Evolutionary conservation across 2,329 filamentous ascomycete genomes (phyloP), one percentile per base, ranked within the genome.

Genomic region (Neophaeococcomyces mojaviensis): DNA sequence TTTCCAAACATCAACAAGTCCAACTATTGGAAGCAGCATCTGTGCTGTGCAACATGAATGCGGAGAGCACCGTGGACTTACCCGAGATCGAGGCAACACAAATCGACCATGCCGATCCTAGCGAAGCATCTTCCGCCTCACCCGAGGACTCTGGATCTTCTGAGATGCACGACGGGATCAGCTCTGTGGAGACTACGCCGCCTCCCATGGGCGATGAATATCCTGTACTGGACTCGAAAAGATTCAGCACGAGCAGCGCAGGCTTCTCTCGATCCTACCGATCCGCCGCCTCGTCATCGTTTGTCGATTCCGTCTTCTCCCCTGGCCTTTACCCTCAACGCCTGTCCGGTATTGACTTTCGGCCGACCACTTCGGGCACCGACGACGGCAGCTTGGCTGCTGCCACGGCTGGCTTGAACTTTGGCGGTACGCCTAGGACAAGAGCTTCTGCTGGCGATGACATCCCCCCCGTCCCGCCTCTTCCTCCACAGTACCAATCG

Each of bases 1-100:
- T 98, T 59, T 97, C 90, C 59, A 98, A 98, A 77, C 92, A 98
- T 68, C 92, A 98, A 70, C 92, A 98, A 72, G 92, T 98, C 44
- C 92, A 98, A 67, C 78, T 98, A 50, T 78, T 98, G 49, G 92
- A 98, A 69, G 92, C 92, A 33, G 92, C 92, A 32, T 94, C 88
- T n/a, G 92, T 97, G 43, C 74, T 98, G 54, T 84, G 97, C 49
- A 83, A 82, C 61, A 97, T 98, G 89, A 96, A 81, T 60, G 64
- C 70, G 47, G 75, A 84, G 51, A 74, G 73, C 39, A 76, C 81
- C 37, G 78, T 81, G 16, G 79, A 82, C 47, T 79, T 81, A 22
- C 79, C 83, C 49, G 83, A 79, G 31, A 72, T 78, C 37, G 80
- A 79, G 59, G 78, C 82, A 48, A 82, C 79, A 16, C 75, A 82